Base-by-base conservation (phyloP, 306 rosid species). In the Vigna trinervia region DNA sequence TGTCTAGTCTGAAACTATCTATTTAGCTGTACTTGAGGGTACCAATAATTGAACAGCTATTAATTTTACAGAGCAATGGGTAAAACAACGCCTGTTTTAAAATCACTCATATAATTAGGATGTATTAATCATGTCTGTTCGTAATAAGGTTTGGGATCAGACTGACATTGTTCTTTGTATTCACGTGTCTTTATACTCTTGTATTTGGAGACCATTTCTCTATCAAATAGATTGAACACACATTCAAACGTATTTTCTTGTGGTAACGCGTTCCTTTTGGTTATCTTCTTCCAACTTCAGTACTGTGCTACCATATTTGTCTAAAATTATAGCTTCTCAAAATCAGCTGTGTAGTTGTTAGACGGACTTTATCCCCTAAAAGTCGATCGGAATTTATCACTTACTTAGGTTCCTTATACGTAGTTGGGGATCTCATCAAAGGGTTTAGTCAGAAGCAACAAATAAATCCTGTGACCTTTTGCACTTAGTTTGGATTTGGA, bases 201-300 rank as follows among this genome's bases (percentile, higher is more conserved):
- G 62, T 19, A 8, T 9, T 30, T 30, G 5, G 34, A 30, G 3
- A 15, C 23, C 17, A 52, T 65, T 22, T 51, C 54, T 39, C 3
- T 38, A 50, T 41, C 15, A 52, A 9, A 65, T 20, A 15, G 6
- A 19, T 64, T 66, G 34, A 77, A 15, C 30, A 9, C 30, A 9
- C 56, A 6, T 46, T 64, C 43, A 22, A 45, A 64, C 26, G 20
- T 50, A 38, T 14, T 41, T 50, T 76, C 64, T 63, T 53, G 4
- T 4, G 4, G 8, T 34, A 8, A 8, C 7, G 38, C 12, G 8
- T 61, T 5, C 53, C 51, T 12, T 23, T 3, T 67, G 22, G 14
- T 19, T n/a, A 28, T 28, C 45, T 50, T 17, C 51, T 56, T 56
- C 76, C 61, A 57, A 32, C 51, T 67, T 77, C 67, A n/a, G 48